Evolutionary conservation across 306 rosid genomes (phyloP).

Genomic region (Cucumis melo): DNA sequence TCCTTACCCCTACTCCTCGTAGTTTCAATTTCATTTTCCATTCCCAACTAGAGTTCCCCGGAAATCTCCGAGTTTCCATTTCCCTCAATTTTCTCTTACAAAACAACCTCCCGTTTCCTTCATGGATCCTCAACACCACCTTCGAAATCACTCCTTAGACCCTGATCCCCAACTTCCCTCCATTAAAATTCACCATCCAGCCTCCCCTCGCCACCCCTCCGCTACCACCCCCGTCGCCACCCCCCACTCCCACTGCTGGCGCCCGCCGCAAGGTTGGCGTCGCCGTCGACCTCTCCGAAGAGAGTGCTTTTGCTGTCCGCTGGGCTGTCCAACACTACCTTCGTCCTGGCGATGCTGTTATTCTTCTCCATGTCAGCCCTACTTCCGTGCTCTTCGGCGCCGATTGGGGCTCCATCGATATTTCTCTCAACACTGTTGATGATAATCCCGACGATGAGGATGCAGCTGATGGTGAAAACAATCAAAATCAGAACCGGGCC

Average conservation of each 20-base stretch:
- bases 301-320: constrained; percentile 82
- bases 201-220: constrained; percentile 63
- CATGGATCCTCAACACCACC: constrained; percentile 38
- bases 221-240: constrained; percentile 29
- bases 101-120: background rate
- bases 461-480: constrained; percentile 10
- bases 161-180: constrained; percentile 75
- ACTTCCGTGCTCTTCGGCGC: constrained; percentile 94
- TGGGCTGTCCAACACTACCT: constrained; percentile 95
- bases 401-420: constrained; percentile 91
- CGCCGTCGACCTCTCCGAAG: constrained; percentile 94
- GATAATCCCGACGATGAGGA: constrained; percentile 18
- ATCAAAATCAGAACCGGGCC: constrained; percentile 8
- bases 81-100: background rate
- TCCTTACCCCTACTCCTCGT: too few relatives aligned
- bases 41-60: background rate
- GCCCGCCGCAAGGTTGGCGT: constrained; percentile 96
- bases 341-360: constrained; percentile 92
- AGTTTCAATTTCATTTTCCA: background rate
- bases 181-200: constrained; percentile 83
- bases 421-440: constrained; percentile 40
- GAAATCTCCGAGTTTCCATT: background rate
- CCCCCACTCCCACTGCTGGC: constrained; percentile 80
- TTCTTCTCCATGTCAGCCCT: constrained; percentile 96
- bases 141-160: constrained; percentile 20